These are phyloP conservation scores for Nitzschia putrida DNA, from an alignment of 108 stramenopile species.

Conservation along the genomic window DNA sequence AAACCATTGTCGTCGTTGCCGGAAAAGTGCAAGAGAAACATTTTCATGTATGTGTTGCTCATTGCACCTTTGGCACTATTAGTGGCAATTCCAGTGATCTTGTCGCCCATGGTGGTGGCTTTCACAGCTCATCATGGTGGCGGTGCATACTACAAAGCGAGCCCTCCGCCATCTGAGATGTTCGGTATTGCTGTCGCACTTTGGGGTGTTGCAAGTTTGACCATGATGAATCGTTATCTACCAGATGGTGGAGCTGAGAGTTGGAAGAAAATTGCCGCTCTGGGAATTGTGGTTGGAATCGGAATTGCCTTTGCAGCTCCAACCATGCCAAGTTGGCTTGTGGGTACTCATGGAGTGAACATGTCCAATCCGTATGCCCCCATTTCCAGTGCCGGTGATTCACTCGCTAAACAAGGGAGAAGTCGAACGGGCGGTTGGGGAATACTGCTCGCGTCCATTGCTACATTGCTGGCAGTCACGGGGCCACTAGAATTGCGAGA, in stretches of 20 bases:
- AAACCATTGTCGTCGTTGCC: conserved; percentile 31
- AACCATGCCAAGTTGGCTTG: conserved; percentile 48
- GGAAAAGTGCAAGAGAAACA: conserved; percentile 22
- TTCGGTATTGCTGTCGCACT: conserved; percentile 59
- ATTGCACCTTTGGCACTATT: conserved; percentile 57
- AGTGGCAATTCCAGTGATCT: conserved; percentile 50
- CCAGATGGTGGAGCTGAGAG: conserved; percentile 78
- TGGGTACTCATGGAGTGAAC: conserved; percentile 19
- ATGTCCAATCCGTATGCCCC: conserved; percentile 55
- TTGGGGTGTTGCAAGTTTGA: conserved; percentile 73
- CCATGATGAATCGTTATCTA: conserved; percentile 70
- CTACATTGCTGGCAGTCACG: conserved; percentile 73
- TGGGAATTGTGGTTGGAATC: conserved; percentile 63
- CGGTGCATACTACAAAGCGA: conserved; percentile 48
- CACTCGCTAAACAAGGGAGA: conserved; percentile 19
- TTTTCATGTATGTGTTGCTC: conserved; percentile 54
- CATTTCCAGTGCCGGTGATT: conserved; percentile 47
- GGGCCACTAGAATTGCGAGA: conserved; percentile 80
- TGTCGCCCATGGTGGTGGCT: conserved; percentile 61
- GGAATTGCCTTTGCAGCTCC: conserved; percentile 69
- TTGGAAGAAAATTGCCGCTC: conserved; percentile 64
- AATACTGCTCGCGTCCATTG: conserved; percentile 62
- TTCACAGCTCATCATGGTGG: conserved; percentile 48
- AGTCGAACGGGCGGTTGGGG: conserved; percentile 77
- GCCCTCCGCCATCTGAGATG: conserved; percentile 66